phyloP scores from a whole-genome alignment of 352 stramenopile genomes.

The Pythium biforme region DNA sequence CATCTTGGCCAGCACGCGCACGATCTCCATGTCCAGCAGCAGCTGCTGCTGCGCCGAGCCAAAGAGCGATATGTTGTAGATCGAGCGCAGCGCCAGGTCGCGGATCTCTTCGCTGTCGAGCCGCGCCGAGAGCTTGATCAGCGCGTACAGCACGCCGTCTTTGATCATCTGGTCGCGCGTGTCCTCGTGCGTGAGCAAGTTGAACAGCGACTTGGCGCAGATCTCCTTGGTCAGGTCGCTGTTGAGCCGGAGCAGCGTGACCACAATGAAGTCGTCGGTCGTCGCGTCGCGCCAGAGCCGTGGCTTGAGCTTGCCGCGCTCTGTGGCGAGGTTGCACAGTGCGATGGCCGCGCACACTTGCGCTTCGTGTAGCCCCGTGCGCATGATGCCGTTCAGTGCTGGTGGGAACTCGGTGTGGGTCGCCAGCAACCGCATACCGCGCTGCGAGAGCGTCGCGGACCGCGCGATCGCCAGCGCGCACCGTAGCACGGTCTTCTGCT shows the following conservation, averaged over 20 bases:
- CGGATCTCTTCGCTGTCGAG: slow-evolving; percentile 76
- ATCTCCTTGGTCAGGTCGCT: slow-evolving; percentile 80
- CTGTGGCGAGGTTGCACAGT: slow-evolving; percentile 82
- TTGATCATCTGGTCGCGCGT: slow-evolving; percentile 66
- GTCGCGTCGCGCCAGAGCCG: slow-evolving; percentile 64
- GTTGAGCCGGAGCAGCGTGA: slow-evolving; percentile 83
- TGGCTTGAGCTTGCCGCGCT: slow-evolving; percentile 35
- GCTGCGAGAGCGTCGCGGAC: slow-evolving; percentile 47
- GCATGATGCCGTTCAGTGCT: slow-evolving; percentile 82
- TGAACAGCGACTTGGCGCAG: slow-evolving; percentile 84
- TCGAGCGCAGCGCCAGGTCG: slow-evolving; percentile 59
- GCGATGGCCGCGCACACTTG: slow-evolving; percentile 83
- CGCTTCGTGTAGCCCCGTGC: slow-evolving; percentile 75
- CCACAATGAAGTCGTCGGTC: slow-evolving; percentile 86
- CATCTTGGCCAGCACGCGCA: slow-evolving; percentile 71
- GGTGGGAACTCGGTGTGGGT: slow-evolving; percentile 51
- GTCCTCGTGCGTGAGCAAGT: slow-evolving; percentile 79
- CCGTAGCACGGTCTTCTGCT: slow-evolving; percentile 60
- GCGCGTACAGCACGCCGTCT: slow-evolving; percentile 78
- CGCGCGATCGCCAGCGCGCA: slow-evolving; percentile 64
- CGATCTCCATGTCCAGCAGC: slow-evolving; percentile 81
- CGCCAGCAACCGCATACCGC: slow-evolving; percentile 48
- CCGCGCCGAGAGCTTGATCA: slow-evolving; percentile 79
- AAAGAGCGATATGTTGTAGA: slow-evolving; percentile 80
- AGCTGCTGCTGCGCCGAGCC: slow-evolving; percentile 40